phyloP scores from a whole-genome alignment of 1,284 basidiomycete species.

The Mycosarcoma mackinlayi region DNA sequence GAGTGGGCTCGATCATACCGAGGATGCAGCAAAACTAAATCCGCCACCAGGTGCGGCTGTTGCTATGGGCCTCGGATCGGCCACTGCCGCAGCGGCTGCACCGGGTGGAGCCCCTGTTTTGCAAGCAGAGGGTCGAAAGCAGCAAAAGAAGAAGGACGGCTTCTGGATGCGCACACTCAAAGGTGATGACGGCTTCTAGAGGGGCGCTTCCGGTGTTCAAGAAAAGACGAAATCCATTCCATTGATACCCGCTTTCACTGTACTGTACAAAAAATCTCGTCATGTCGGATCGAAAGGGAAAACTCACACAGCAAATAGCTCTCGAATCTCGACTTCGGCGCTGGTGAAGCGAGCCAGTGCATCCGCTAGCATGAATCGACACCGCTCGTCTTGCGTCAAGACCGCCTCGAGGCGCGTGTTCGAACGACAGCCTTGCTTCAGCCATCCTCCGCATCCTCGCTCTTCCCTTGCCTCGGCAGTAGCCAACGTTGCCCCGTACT shows the following conservation, averaged over 20 bases:
- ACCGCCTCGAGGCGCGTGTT: conserved; percentile 7
- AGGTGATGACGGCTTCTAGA: conserved; percentile 25
- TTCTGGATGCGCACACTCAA: conserved; percentile 46
- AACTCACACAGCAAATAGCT: conserved; percentile 18
- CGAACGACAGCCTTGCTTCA: conserved; percentile 6
- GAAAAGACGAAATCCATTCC: conserved; percentile 3
- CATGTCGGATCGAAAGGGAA: too few relatives aligned
- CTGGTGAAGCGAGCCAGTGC: conserved; percentile 20
- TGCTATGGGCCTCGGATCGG: conserved; percentile 25
- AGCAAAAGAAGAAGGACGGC: conserved; percentile 37
- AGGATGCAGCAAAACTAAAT: conserved; percentile 40
- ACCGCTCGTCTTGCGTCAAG: conserved; percentile 17
- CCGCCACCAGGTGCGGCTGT: conserved; percentile 10
- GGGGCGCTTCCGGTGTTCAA: neutral
- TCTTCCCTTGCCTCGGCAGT: conserved; percentile 3
- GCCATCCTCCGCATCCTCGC: conserved; percentile 25
- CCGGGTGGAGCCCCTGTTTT: conserved; percentile 27
- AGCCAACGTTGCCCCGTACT: conserved; percentile 14
- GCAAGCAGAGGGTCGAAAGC: conserved; percentile 27
- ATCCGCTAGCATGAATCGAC: conserved; percentile 25
- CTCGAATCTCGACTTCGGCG: conserved; percentile 10
- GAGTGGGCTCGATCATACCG: conserved; percentile 30
- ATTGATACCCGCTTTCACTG: conserved; percentile 14
- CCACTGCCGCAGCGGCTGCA: conserved; percentile 21
- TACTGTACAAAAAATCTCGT: too few relatives aligned